phyloP scores from a whole-genome alignment of 192 early-diverging fungal species.

The Piromyces sp. region DNA sequence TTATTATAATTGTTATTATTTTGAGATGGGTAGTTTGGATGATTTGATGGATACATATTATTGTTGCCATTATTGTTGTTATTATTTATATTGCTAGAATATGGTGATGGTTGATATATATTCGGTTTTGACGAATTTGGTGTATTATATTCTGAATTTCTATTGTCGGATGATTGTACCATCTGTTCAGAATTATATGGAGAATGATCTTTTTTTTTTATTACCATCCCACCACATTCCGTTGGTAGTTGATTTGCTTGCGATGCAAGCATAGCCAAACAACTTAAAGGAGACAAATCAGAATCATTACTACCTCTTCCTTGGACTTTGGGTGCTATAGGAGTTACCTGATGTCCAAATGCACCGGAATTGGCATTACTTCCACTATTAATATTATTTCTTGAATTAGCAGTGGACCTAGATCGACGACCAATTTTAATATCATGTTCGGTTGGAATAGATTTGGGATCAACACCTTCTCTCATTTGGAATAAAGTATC shows the following conservation, averaged over 20 bases:
- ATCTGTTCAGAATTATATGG: too few relatives aligned
- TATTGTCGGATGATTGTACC: neutral
- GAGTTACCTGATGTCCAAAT: too few relatives aligned
- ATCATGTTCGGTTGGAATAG: neutral
- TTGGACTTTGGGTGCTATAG: too few relatives aligned
- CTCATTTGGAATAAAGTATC: neutral
- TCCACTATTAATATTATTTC: neutral
- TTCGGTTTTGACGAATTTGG: neutral
- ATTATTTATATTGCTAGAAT: neutral
- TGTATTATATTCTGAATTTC: neutral
- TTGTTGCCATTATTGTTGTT: too few relatives aligned
- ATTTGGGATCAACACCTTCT: neutral
- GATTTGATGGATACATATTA: neutral
- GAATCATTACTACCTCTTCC: too few relatives aligned
- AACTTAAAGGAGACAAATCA: neutral
- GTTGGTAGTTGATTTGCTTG: neutral
- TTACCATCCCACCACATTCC: neutral
- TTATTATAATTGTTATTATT: too few relatives aligned
- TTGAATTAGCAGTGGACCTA: neutral
- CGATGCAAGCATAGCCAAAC: neutral
- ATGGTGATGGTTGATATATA: neutral
- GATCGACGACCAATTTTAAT: neutral
- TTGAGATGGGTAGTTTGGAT: too few relatives aligned
- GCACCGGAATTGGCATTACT: too few relatives aligned
- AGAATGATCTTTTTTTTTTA: neutral